These are phyloP conservation scores for Stemphylium lycopersici DNA, from an alignment of 2,329 filamentous ascomycete species.

Conservation along the genomic window DNA sequence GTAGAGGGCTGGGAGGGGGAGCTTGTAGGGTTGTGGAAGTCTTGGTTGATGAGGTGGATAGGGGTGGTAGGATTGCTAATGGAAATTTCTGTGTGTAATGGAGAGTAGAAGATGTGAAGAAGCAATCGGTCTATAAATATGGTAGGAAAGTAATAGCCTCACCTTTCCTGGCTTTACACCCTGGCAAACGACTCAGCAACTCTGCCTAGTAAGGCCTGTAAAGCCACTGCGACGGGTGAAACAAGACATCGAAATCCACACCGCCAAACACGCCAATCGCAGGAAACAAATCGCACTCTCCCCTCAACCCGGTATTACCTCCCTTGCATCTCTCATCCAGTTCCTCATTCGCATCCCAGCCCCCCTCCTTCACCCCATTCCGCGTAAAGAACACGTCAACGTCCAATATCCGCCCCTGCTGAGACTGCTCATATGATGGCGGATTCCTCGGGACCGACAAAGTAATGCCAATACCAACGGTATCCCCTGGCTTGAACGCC, in stretches of 20 bases:
- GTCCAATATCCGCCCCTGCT: constrained; percentile 45
- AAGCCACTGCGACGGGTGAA: constrained; percentile 65
- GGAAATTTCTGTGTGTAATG: too few relatives aligned
- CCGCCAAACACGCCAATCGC: constrained; percentile 73
- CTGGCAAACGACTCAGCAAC: not conserved
- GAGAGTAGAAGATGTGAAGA: too few relatives aligned
- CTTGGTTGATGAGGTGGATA: not conserved
- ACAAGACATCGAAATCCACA: constrained; percentile 71
- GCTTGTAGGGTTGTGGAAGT: constrained; percentile 12
- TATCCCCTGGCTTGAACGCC: constrained; percentile 69
- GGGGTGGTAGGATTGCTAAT: too few relatives aligned
- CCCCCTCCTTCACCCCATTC: constrained; percentile 64
- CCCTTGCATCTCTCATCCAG: constrained; percentile 69
- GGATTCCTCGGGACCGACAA: constrained; percentile 54
- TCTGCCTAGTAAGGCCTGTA: constrained; percentile 45
- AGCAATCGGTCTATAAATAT: too few relatives aligned
- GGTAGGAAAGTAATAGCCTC: not conserved
- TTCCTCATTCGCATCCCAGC: constrained; percentile 79
- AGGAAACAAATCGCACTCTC: constrained; percentile 72
- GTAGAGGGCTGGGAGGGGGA: constrained; percentile 4
- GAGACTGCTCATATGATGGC: constrained; percentile 41
- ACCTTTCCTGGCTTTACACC: not conserved
- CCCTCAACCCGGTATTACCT: constrained; percentile 69
- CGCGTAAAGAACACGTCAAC: constrained; percentile 73
- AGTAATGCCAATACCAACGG: constrained; percentile 73